These are phyloP conservation scores for Scalesia atractyloides DNA, from an alignment of 129 eudicot genomes.

Conservation along the genomic window DNA sequence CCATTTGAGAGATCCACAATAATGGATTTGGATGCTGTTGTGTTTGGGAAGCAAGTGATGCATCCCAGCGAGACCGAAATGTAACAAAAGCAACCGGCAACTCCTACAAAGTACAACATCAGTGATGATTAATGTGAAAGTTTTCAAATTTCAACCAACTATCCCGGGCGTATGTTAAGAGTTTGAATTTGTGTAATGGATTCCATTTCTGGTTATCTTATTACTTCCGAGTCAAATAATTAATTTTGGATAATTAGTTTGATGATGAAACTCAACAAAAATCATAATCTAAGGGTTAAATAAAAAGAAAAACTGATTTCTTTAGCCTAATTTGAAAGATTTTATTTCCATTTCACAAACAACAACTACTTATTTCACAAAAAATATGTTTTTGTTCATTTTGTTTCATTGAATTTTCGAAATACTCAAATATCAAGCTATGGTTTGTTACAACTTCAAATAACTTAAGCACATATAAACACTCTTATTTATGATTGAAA, in stretches of 20 bases:
- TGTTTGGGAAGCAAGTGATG: constrained; percentile 85
- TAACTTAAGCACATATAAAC: not conserved
- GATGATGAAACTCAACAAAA: no score
- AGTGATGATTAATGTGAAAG: not conserved
- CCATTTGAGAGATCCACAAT: constrained; percentile 87
- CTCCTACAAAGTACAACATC: constrained; percentile 46
- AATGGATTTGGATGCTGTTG: constrained; percentile 90
- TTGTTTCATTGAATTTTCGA: not conserved
- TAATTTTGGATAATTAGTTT: no score
- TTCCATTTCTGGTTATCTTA: no score
- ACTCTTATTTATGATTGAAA: not conserved
- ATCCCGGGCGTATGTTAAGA: not conserved
- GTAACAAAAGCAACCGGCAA: constrained; percentile 94
- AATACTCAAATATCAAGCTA: not conserved
- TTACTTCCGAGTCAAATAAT: no score
- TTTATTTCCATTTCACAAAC: no score
- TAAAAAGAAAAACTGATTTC: no score
- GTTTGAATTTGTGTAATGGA: not conserved
- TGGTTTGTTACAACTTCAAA: not conserved
- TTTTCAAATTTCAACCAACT: not conserved
- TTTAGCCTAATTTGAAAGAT: no score
- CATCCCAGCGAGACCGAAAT: constrained; percentile 76
- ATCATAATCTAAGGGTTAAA: no score
- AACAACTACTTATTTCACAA: no score
- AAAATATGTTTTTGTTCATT: no score